A percentile compares a stretch with the other conserved stretches of the same genome.
Conservation (phyloP, 23 red algal genomes). For the Gracilaria gracilis region DNA sequence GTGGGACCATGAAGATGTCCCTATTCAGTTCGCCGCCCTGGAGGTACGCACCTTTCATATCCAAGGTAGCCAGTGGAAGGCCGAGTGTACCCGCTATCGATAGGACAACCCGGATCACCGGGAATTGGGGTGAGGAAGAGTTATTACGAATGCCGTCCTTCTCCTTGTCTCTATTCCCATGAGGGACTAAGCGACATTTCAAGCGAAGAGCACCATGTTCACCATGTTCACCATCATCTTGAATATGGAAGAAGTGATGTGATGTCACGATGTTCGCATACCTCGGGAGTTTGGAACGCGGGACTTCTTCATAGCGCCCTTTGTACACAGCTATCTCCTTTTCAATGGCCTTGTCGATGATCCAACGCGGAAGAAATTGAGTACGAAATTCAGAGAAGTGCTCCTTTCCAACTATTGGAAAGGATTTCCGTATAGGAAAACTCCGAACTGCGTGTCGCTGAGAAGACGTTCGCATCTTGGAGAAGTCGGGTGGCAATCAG, state of each 20-base stretch:
- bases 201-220: slow-evolving; percentile 11
- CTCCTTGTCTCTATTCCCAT: slow-evolving; percentile 20
- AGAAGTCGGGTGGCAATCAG: too few relatives aligned
- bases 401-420: slow-evolving; percentile 4
- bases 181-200: slow-evolving; percentile 49
- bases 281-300: background rate
- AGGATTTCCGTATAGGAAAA: slow-evolving; percentile 17
- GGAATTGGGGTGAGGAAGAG: slow-evolving; percentile 41
- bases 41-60: slow-evolving; percentile 26
- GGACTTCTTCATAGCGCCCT: slow-evolving; percentile 5
- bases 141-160: slow-evolving; percentile 32
- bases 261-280: slow-evolving; percentile 38
- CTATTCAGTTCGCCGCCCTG: slow-evolving; percentile 7
- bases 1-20: slow-evolving; percentile 20
- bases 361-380: slow-evolving; percentile 26
- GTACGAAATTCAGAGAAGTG: slow-evolving; percentile 9
- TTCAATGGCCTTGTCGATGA: slow-evolving; percentile 21
- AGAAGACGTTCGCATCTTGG: slow-evolving; percentile 35
- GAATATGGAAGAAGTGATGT: slow-evolving; percentile 60
- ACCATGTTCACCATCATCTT: slow-evolving; percentile 51
- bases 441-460: background rate
- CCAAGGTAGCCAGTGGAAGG: background rate
- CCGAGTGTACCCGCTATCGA: slow-evolving; percentile 8
- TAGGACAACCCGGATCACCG: slow-evolving; percentile 26
- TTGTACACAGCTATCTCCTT: slow-evolving; percentile 27